Evolutionary conservation across 148 eudicot species (phyloP), one percentile per base, ranked within the genome.

Genomic region (Heliosperma pusillum): DNA sequence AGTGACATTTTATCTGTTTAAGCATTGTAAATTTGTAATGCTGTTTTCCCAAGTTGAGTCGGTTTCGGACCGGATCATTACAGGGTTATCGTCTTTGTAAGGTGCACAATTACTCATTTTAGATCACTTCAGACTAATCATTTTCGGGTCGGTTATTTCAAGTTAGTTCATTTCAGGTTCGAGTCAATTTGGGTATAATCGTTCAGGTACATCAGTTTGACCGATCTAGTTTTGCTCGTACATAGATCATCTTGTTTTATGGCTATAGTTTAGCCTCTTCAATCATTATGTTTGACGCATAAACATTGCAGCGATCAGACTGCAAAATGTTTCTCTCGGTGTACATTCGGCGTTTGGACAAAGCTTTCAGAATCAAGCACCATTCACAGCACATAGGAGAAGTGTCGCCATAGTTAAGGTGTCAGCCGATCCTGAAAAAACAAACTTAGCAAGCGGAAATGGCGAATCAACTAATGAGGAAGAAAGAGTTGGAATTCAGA

Each of bases 401-500:
- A 76, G 77, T 66, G 42, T 79, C 60, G 74, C 81, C 55, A 36
- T 85, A 12, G 84, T 81, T 17, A 90, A 79, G 86, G 97, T 87
- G 30, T 74, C 97, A 50, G 80, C 85, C 50, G 88, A 81, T 44
- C 79, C 80, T 25, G 89, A 78, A 65, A 85, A 80, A 63, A 77
- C 85, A 11, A 79, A 73, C 69, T 24, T 86, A 24, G 85, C 79
- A 73, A 76, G 63, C 55, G 87, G 79, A 29, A 85, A 81, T 53
- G 70, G 85, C 78, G 63, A 86, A 7, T 74, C 87, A 7, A 88
- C 78, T 40, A 59, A 22, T 7, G 77, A 82, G 36, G 87, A 84
- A 62, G 80, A 72, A 3, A 83, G 19, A 44, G 72, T 74, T 27
- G 80, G 89, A 1, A 74, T 94, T 74, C 86, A 92, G 80, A 83